Evolutionary conservation across 2,329 filamentous ascomycete genomes (phyloP).

Genomic region (Calonectria pteridis): DNA sequence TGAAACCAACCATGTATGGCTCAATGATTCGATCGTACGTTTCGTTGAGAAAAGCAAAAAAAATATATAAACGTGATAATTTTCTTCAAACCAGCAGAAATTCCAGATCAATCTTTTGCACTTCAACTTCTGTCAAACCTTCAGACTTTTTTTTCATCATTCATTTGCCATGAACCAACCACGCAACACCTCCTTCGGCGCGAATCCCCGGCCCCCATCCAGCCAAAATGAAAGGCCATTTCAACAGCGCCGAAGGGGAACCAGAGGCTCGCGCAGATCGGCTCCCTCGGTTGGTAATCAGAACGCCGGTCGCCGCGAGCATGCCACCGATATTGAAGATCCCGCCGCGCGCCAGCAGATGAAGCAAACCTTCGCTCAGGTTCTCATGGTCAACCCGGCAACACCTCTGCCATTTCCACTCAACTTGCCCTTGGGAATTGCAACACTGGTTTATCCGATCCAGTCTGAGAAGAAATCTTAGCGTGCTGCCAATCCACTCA

Average conservation of each 20-base stretch:
- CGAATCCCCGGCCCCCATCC: not conserved
- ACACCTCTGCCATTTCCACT: slow-evolving; percentile 31
- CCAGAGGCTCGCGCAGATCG: slow-evolving; percentile 16
- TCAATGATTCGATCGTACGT: not conserved
- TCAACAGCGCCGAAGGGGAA: not conserved
- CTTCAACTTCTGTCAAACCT: not conserved
- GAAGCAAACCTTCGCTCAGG: slow-evolving; percentile 32
- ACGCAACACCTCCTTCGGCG: not conserved
- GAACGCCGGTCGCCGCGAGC: not conserved
- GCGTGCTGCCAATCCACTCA: too few species aligned
- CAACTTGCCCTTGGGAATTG: slow-evolving; percentile 17
- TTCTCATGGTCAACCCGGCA: slow-evolving; percentile 32
- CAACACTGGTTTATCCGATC: slow-evolving; percentile 24
- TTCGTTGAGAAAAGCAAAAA: not conserved
- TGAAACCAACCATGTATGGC: not conserved
- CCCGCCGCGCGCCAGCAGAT: slow-evolving; percentile 33
- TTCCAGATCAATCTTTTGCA: too few species aligned
- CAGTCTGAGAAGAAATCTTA: not conserved
- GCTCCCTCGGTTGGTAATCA: not conserved
- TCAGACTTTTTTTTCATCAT: not conserved
- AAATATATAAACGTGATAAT: not conserved
- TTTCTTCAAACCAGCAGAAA: not conserved
- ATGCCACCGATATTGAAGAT: slow-evolving; percentile 22
- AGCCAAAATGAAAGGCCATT: not conserved
- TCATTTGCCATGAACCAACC: not conserved